Evolutionary conservation across 305 asterid species (phyloP).

Genomic region (Fraxinus ornus): DNA sequence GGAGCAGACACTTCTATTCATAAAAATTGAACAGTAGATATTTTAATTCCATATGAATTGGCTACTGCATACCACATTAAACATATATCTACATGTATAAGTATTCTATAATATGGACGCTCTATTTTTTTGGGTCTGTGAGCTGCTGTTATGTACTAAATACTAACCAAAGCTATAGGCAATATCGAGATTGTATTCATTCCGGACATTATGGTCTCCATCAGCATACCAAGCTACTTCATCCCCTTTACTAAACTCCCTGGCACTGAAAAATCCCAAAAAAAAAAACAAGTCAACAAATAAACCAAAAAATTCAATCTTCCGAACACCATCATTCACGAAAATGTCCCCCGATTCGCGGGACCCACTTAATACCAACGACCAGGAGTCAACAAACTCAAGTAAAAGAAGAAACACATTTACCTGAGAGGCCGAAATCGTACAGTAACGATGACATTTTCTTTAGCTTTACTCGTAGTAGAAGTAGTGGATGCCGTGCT

Average conservation of each 20-base stretch:
- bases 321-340: neutral
- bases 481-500: constrained; percentile 26
- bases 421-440: constrained; percentile 92
- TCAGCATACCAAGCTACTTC: constrained; percentile 91
- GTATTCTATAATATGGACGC: neutral
- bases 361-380: neutral
- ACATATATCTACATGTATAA: neutral
- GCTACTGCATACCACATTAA: neutral
- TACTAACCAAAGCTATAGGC: constrained; percentile 60
- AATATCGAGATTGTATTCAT: constrained; percentile 60
- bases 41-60: constrained; percentile 5
- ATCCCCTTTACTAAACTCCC: constrained; percentile 81
- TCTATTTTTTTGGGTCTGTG: neutral
- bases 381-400: neutral
- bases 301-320: neutral
- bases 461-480: constrained; percentile 44
- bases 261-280: constrained; percentile 39
- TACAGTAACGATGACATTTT: constrained; percentile 78
- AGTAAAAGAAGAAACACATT: neutral
- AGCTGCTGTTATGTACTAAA: neutral
- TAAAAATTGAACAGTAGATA: neutral
- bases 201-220: constrained; percentile 68
- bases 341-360: neutral
- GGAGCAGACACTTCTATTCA: neutral
- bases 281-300: neutral